A percentile compares a stretch with the other conserved stretches of the same genome.
Evolutionary conservation across 2,329 filamentous ascomycete genomes (phyloP).

Genomic region (Aspergillus thermomutatus): DNA sequence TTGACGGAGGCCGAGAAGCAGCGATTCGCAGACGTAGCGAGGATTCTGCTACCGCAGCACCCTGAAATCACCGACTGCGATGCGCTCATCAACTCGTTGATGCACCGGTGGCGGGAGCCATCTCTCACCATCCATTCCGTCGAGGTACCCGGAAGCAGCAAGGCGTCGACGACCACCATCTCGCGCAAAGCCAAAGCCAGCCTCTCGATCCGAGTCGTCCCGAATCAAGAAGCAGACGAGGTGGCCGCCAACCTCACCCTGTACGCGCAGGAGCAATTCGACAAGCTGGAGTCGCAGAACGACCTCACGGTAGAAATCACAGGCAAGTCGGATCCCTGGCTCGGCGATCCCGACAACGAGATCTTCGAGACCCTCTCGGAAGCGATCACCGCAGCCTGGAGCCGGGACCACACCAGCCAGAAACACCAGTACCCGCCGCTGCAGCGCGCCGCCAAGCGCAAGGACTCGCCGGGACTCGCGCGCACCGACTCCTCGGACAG

Average conservation of each 20-base stretch:
- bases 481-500: conserved; percentile 38
- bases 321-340: conserved; percentile 92
- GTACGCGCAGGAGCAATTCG: conserved; percentile 71
- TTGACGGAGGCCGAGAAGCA: conserved; percentile 72
- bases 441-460: conserved; percentile 15
- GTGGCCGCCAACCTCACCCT: conserved; percentile 65
- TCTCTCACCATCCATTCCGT: conserved; percentile 92
- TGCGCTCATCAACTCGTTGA: conserved; percentile 76
- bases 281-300: conserved; percentile 74
- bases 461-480: conserved; percentile 18
- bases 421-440: conserved; percentile 34
- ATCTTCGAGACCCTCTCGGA: conserved; percentile 86
- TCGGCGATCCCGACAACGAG: conserved; percentile 84
- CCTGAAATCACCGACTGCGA: conserved; percentile 62
- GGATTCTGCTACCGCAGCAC: conserved; percentile 69
- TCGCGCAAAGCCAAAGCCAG: conserved; percentile 84
- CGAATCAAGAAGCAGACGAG: conserved; percentile 82
- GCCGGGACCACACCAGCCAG: conserved; percentile 34
- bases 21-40: conserved; percentile 79
- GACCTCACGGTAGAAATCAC: conserved; percentile 78
- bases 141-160: conserved; percentile 74
- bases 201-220: conserved; percentile 86
- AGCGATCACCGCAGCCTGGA: conserved; percentile 83
- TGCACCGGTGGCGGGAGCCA: conserved; percentile 92
- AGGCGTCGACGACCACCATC: conserved; percentile 79